Base-by-base conservation (phyloP, 352 stramenopile genomes). In the Phytophthora quininea region DNA sequence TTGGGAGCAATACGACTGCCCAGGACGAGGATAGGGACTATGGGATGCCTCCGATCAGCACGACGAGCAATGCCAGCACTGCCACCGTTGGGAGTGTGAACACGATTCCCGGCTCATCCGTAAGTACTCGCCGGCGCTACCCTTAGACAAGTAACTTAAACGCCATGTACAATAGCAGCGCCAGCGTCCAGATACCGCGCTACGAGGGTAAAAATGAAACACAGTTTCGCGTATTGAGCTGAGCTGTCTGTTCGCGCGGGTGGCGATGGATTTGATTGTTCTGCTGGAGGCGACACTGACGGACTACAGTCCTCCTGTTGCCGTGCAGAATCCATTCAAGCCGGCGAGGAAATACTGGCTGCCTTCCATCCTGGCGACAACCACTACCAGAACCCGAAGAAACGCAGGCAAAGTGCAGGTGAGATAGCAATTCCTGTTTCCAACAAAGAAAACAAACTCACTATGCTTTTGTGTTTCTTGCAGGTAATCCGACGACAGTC, bases 21-120 rank as follows among this genome's bases (percentile, higher is more conserved):
- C 64, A 76, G 64, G 71, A 77, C 29, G 73, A 80, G 19, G 67
- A 76, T 11, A 74, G 59, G 11, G 73, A 80, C 12, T 71, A 75
- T 29, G 47, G 40, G 4, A 59, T 70, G 29, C 71, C 71, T 29
- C 71, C 74, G 0, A 71, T 73, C 30, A 78, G 71, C 54, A 61
- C 57, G 2, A 77, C 51, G 42, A 77, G 67, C 31, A 75, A 48
- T 58, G 60, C 54, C 54, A 73, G 67, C 30, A 53, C n/a, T 9
- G 37, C 40, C 14, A 65, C 38, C 29, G 53, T 54, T 15, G 37
- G 27, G 15, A 80, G 62, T 31, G 70, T 71, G 29, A 72, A 67
- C 37, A 76, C 70, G 2, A 64, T 69, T 37, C 53, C 58, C 46
- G 54, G 33, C 45, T 69, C 67, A 5, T 35, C 58, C 56, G 49